Conservation (phyloP, 1,284 basidiomycete species). For the Boletus smithii region DNA sequence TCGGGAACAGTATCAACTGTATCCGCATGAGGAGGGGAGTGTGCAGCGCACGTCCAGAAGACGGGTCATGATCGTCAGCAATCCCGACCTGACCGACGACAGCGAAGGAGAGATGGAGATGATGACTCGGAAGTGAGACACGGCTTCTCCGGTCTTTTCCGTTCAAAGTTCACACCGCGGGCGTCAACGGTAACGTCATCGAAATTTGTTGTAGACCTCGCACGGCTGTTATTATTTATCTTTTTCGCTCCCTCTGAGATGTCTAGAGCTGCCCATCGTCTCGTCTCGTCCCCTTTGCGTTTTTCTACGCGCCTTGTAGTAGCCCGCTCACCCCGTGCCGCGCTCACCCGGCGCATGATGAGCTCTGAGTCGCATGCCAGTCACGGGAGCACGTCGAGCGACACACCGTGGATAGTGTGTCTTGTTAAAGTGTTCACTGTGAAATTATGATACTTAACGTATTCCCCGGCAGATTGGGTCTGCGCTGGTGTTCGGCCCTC, state of each 20-base stretch:
- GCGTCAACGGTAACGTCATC: conserved; percentile 24
- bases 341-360: conserved; percentile 24
- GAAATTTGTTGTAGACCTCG: conserved; percentile 22
- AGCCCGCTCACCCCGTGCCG: conserved; percentile 13
- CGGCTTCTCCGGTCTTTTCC: conserved; percentile 27
- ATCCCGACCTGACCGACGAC: conserved; percentile 30
- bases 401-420: conserved; percentile 33
- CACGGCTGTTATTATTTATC: conserved; percentile 9
- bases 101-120: conserved; percentile 28
- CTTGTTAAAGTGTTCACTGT: background rate
- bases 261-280: conserved; percentile 21
- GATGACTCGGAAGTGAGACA: conserved; percentile 12
- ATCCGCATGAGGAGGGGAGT: conserved; percentile 13
- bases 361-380: conserved; percentile 26
- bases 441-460: background rate
- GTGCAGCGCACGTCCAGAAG: conserved; percentile 22
- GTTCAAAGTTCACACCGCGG: conserved; percentile 30
- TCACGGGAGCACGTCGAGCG: conserved; percentile 20
- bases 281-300: conserved; percentile 19
- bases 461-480: conserved; percentile 28
- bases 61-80: conserved; percentile 30
- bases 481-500: conserved; percentile 32
- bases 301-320: conserved; percentile 9
- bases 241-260: conserved; percentile 9
- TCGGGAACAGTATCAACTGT: conserved; percentile 14